Evolutionary conservation across 2,329 filamentous ascomycete species (phyloP), one percentile per base, ranked within the genome.

Genomic region (Exophiala aquamarina): DNA sequence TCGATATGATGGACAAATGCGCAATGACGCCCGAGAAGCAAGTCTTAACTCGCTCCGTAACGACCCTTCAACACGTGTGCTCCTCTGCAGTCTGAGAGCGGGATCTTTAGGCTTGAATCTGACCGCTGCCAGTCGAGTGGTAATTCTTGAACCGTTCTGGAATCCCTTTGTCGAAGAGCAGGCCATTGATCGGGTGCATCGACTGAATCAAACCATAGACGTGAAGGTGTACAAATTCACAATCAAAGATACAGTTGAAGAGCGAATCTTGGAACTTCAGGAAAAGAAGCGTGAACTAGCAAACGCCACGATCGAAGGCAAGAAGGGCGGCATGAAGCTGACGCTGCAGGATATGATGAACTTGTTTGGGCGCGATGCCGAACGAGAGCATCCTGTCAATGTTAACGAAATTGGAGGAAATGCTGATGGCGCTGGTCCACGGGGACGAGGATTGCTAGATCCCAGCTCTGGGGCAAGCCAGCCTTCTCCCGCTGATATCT

Each of bases 111-210:
- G 93, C 2, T 81, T 98, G 20, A 98, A 98, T 67, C 75, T 98
- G 43, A 98, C 93, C 5, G 93, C 91, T 0, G 93, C 93, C 8
- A 93, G 87, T 53, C 81, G 93, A 14, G 93, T 98, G 3, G 84
- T 98, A 42, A 95, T 98, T 59, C 76, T 98, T 34, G 93, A 98
- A 68, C 93, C 93, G 0, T 98, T 98, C 69, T 98, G 93, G 93
- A 98, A 98, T 67, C 93, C 90, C 2, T 98, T 98, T 63, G 89
- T 98, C 26, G 93, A 98, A 73, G 93, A 98, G 67, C 93, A 98
- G 75, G 93, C 93, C 39, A 98, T 98, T 59, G 93, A 98, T 68
- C 89, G 93, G 44, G 93, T 98, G 19, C 93, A 98, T 66, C 89
- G 93, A n/a, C 84, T 98, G 43, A 97, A 95, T 32, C 93, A 98